Conservation (phyloP, 257 asterid genomes). For the Nicotiana knightiana region DNA sequence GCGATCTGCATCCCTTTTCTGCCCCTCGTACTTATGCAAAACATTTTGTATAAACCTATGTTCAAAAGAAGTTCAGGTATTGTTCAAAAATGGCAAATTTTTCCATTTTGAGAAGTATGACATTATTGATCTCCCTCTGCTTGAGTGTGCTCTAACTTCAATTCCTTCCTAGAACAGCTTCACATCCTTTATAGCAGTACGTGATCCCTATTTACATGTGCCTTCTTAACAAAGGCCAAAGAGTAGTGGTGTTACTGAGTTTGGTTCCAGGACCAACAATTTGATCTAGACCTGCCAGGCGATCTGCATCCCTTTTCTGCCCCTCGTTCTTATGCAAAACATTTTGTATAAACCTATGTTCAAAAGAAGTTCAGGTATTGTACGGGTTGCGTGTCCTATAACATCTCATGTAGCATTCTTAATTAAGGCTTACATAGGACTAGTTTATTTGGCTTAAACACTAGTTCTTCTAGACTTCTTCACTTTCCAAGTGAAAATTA, state of each 20-base stretch:
- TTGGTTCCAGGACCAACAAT: neutral
- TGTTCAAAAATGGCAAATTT: neutral
- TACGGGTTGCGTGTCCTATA: neutral
- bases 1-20: neutral
- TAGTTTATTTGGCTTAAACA: neutral
- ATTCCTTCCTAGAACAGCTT: neutral
- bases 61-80: neutral
- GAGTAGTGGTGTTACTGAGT: neutral
- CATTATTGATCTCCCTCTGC: neutral
- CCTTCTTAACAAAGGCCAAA: neutral
- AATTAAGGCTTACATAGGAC: neutral
- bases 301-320: neutral
- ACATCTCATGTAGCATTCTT: neutral
- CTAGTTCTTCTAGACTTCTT: neutral
- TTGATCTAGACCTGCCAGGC: neutral
- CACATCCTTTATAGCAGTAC: neutral
- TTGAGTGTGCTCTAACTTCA: neutral
- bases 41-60: neutral
- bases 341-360: neutral
- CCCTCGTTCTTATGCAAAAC: neutral
- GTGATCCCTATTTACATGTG: neutral
- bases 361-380: neutral
- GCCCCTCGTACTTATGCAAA: neutral
- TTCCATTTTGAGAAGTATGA: conserved; percentile 9
- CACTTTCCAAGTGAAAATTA: neutral